Evolutionary conservation across 2,329 filamentous ascomycete genomes (phyloP).

Genomic region (Fusarium falciforme): DNA sequence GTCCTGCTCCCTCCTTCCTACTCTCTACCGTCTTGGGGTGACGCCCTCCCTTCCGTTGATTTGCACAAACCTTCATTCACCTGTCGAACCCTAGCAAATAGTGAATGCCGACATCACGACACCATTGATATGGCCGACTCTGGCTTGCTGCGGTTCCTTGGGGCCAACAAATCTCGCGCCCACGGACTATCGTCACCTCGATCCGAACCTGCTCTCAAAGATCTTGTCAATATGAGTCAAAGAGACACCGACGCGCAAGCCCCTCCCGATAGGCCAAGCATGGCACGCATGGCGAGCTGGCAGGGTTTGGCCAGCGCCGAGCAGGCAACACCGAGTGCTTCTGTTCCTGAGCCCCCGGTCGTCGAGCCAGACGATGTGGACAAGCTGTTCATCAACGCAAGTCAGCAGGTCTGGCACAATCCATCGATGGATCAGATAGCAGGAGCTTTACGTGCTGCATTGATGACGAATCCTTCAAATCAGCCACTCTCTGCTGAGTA

Average conservation of each 20-base stretch:
- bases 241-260: conserved; percentile 1
- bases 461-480: conserved; percentile 53
- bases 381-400: conserved; percentile 25
- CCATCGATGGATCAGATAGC: conserved; percentile 58
- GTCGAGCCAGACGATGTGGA: conserved; percentile 26
- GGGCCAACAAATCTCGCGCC: conserved; percentile 37
- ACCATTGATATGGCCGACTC: conserved; percentile 37
- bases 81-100: not conserved
- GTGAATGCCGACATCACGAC: not conserved
- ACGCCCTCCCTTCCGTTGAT: not conserved
- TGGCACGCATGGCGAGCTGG: conserved; percentile 27
- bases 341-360: not conserved
- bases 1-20: not conserved
- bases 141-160: conserved; percentile 41
- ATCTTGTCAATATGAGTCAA: conserved; percentile 18
- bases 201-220: conserved; percentile 35
- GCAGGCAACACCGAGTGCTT: not conserved
- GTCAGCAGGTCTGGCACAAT: conserved; percentile 50
- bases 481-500: conserved; percentile 54
- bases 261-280: conserved; percentile 3
- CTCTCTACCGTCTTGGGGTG: not conserved
- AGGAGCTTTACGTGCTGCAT: conserved; percentile 54
- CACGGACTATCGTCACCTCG: conserved; percentile 34
- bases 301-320: conserved; percentile 10
- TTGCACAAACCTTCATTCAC: not conserved